These are phyloP conservation scores for Zelopaecilomyces penicillatus DNA, from an alignment of 2,329 filamentous ascomycete genomes.

Conservation along the genomic window DNA sequence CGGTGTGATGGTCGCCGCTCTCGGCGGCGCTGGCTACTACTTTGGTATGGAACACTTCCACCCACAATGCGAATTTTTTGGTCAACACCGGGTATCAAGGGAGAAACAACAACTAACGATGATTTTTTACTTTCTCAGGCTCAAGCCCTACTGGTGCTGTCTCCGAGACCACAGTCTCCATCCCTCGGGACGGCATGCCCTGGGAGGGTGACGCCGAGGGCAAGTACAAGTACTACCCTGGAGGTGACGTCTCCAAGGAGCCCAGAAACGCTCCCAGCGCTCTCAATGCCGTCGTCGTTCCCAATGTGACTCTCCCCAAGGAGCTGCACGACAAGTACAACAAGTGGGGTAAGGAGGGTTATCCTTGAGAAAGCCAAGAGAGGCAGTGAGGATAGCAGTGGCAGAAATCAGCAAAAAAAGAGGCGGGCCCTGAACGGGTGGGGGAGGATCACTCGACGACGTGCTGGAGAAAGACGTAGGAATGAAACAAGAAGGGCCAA, in stretches of 20 bases:
- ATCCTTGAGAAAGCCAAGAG: slow-evolving; percentile 37
- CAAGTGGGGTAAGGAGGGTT: slow-evolving; percentile 99
- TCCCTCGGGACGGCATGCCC: slow-evolving; percentile 74
- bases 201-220: slow-evolving; percentile 68
- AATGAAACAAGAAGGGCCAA: background rate
- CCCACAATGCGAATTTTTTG: background rate
- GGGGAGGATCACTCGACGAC: no score
- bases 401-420: slow-evolving; percentile 1
- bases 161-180: slow-evolving; percentile 69
- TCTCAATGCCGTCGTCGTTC: slow-evolving; percentile 88
- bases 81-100: background rate
- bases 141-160: slow-evolving; percentile 76
- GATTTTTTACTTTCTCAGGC: slow-evolving; percentile 37
- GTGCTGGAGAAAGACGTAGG: background rate
- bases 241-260: slow-evolving; percentile 66
- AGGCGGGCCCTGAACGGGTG: background rate
- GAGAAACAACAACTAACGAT: background rate
- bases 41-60: slow-evolving; percentile 49
- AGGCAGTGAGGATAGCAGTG: background rate
- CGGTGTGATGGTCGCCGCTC: slow-evolving; percentile 81
- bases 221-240: slow-evolving; percentile 75
- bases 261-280: slow-evolving; percentile 90
- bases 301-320: slow-evolving; percentile 88
- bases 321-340: slow-evolving; percentile 94
- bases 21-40: slow-evolving; percentile 84